Evolutionary conservation across 2,329 filamentous ascomycete species (phyloP).

Genomic region (Scolecobasidium constrictum): DNA sequence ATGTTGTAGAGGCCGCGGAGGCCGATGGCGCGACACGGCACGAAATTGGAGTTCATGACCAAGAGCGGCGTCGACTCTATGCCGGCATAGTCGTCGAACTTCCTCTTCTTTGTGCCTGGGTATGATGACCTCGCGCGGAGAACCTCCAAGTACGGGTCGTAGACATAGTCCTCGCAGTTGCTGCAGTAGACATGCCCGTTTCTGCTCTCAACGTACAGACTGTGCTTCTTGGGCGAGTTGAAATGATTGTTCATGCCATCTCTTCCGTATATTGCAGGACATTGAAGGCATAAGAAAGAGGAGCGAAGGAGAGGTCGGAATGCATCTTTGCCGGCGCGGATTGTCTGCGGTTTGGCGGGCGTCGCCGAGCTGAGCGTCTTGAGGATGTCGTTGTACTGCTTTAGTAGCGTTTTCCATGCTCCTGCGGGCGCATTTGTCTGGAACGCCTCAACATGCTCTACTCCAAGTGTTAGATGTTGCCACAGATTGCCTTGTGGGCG

Average conservation of each 20-base stretch:
- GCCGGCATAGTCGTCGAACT: slow-evolving; percentile 54
- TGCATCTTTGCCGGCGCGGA: slow-evolving; percentile 36
- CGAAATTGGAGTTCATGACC: slow-evolving; percentile 63
- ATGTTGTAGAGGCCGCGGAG: slow-evolving; percentile 92
- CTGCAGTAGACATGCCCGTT: slow-evolving; percentile 69
- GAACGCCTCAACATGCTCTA: slow-evolving; percentile 53
- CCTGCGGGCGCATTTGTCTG: slow-evolving; percentile 56
- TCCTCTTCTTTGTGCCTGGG: slow-evolving; percentile 40
- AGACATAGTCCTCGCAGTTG: slow-evolving; percentile 72
- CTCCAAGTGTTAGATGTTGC: neutral
- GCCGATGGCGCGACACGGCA: slow-evolving; percentile 77
- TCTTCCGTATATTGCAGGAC: slow-evolving; percentile 55
- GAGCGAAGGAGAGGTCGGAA: slow-evolving; percentile 33
- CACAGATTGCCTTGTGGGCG: neutral
- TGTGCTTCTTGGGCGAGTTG: slow-evolving; percentile 52
- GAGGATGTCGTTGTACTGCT: slow-evolving; percentile 62
- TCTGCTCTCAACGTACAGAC: slow-evolving; percentile 65
- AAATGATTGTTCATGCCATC: slow-evolving; percentile 58
- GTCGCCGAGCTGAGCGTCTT: slow-evolving; percentile 59
- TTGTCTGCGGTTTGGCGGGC: slow-evolving; percentile 54
- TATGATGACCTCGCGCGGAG: slow-evolving; percentile 48
- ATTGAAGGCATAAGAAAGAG: slow-evolving; percentile 60
- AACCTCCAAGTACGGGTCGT: slow-evolving; percentile 70
- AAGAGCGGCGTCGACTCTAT: slow-evolving; percentile 65
- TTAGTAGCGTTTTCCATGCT: slow-evolving; percentile 57